Evolutionary conservation across 106 monocot genomes (phyloP), one percentile per base, ranked within the genome.

Genomic region (Vanilla planifolia): DNA sequence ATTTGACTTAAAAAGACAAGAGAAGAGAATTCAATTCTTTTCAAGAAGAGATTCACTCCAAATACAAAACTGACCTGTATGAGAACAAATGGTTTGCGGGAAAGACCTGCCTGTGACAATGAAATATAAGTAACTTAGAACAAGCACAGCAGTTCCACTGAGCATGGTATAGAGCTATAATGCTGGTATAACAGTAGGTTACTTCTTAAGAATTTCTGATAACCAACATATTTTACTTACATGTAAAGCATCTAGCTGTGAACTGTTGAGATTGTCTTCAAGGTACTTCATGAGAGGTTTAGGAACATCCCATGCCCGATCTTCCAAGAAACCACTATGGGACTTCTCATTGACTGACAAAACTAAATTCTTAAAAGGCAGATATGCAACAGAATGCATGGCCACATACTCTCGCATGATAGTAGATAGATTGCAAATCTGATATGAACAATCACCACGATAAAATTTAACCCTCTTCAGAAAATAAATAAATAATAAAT

Each of bases 391-490:
- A 56, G 98, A 98, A 80, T 80, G 88, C 59, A 98, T 16, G 22
- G 77, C 98, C 17, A 62, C 51, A 70, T 77, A 92, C 75, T 98
- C 98, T 40, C 98, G 84, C 60, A 92, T 88, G 51, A 98, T 91
- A 35, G 98, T 98, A 7, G 98, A 98, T 63, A 98, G 80, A 72
- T 88, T 98, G 72, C 92, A 83, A 67, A 98, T 58, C 98, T 98
- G 73, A 62, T 55, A 68, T 47, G 42, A 23, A 17, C 40, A 61
- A 61, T 28, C 14, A 36, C 36, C 48, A 67, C 25, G 4, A 51
- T 3, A 24, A n/a, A 11, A 35, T 32, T 33, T 1, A 58, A 43
- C 4, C 19, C 20, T 57, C 25, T 11, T 28, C 4, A 56, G 25
- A 39, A 10, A 55, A 24, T 6, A 19, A 30, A 42, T 15, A 25